Evolutionary conservation across 2,329 filamentous ascomycete species (phyloP).

Genomic region (Keithomyces neogunnii): DNA sequence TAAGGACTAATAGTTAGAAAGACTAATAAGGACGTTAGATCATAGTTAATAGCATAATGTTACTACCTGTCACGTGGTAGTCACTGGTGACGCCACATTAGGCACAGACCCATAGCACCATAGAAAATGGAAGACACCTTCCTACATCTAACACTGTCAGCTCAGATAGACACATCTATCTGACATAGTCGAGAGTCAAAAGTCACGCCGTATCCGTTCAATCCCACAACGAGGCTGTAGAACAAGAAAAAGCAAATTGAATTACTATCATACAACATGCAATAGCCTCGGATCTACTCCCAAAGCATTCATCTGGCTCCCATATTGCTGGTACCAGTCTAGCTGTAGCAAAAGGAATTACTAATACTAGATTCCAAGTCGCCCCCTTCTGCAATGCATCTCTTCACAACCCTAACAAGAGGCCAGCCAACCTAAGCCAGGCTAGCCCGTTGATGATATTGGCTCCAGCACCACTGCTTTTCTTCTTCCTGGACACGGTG

Average conservation of each 20-base stretch:
- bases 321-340: constrained; percentile 5
- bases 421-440: not conserved
- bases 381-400: not conserved
- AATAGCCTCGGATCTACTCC: not conserved
- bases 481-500: constrained; percentile 1
- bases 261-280: constrained; percentile 12
- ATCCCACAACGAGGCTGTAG: not conserved
- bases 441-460: not conserved
- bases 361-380: constrained; percentile 1
- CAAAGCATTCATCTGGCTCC: constrained; percentile 3
- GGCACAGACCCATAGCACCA: too few species aligned
- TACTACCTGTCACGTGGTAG: too few species aligned
- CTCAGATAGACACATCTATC: too few species aligned
- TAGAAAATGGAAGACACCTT: too few species aligned
- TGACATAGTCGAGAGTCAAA: too few species aligned
- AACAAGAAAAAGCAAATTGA: not conserved
- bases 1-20: too few species aligned
- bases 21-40: too few species aligned
- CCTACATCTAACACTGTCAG: too few species aligned
- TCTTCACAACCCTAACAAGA: not conserved
- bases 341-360: constrained; percentile 4
- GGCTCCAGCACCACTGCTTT: constrained; percentile 2
- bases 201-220: not conserved
- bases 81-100: too few species aligned
- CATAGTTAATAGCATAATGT: too few species aligned